Percentiles rank a stretch among this genome's conserved stretches.
These are phyloP conservation scores for Rhododendron simsii DNA, from an alignment of 148 eudicot genomes.

Conservation along the genomic window DNA sequence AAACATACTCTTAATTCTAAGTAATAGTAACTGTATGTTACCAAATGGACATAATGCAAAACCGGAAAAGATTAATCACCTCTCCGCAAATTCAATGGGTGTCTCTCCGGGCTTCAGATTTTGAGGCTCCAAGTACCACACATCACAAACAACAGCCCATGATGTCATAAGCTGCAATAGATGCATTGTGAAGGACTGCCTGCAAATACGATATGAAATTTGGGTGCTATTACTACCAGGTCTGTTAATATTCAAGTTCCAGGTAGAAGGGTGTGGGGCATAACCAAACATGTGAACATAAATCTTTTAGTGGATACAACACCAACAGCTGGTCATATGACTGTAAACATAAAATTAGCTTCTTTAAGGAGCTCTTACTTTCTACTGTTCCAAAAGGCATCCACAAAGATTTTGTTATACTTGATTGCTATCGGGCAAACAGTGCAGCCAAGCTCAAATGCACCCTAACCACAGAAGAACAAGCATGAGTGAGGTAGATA, in stretches of 20 bases:
- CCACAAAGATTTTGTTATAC: conserved; percentile 97
- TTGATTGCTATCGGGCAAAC: conserved; percentile 96
- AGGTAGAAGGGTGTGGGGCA: not conserved
- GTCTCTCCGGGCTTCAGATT: conserved; percentile 83
- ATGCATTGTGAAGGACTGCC: conserved; percentile 95
- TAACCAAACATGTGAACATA: not conserved
- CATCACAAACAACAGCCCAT: conserved; percentile 99
- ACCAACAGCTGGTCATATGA: not conserved
- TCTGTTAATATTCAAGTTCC: not conserved
- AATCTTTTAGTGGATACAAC: not conserved
- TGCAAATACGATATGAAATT: conserved; percentile 25
- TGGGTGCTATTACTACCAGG: not conserved
- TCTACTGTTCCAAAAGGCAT: conserved; percentile 96
- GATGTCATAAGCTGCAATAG: conserved; percentile 97
- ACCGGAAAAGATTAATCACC: conserved; percentile 30
- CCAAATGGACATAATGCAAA: not conserved
- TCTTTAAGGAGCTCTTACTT: conserved; percentile 55
- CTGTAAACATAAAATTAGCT: not conserved
- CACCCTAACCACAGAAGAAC: conserved; percentile 52
- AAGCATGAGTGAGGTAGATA: conserved; percentile 1
- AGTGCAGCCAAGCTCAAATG: conserved; percentile 93
- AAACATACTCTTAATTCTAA: not conserved
- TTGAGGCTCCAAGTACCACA: conserved; percentile 98
- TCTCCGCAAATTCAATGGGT: conserved; percentile 94
- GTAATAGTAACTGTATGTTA: not conserved